These are phyloP conservation scores for Themeda triandra DNA, from an alignment of 176 grass and related monocot species.

Conservation along the genomic window DNA sequence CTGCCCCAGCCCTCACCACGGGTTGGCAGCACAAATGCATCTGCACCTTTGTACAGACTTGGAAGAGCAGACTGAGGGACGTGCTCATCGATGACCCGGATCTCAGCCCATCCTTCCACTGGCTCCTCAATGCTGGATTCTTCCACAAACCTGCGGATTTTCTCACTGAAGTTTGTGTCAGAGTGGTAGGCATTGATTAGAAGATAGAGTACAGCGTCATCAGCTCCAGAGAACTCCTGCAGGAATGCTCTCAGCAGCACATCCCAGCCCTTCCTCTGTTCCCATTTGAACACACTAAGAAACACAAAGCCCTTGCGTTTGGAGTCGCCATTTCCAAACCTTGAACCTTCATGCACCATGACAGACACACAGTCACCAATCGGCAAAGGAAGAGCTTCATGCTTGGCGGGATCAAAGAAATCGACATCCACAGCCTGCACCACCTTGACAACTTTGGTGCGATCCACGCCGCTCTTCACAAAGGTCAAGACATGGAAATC, in stretches of 20 bases:
- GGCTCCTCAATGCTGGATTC: constrained; percentile 36
- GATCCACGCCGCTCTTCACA: constrained; percentile 54
- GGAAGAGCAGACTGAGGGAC: constrained; percentile 58
- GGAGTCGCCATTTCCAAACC: background rate
- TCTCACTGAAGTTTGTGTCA: constrained; percentile 36
- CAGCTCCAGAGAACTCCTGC: constrained; percentile 61
- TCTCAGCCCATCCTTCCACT: constrained; percentile 43
- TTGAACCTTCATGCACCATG: constrained; percentile 17
- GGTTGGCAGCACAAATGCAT: constrained; percentile 62
- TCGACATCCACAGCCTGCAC: constrained; percentile 59
- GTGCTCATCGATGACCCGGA: constrained; percentile 45
- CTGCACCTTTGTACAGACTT: constrained; percentile 44
- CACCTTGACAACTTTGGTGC: constrained; percentile 51
- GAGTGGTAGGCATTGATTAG: constrained; percentile 64
- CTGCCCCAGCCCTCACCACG: constrained; percentile 69
- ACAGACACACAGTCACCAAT: constrained; percentile 28
- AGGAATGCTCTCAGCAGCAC: constrained; percentile 57
- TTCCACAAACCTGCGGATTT: constrained; percentile 39
- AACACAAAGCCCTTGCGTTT: constrained; percentile 38
- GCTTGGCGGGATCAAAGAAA: constrained; percentile 66
- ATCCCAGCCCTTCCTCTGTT: constrained; percentile 75
- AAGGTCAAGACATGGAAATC: constrained; percentile 61
- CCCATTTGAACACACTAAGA: constrained; percentile 80
- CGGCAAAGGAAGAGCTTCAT: constrained; percentile 25
- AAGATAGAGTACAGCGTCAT: constrained; percentile 47